phyloP scores from a whole-genome alignment of 139 green algal genomes.

The Mesostigma viride region DNA sequence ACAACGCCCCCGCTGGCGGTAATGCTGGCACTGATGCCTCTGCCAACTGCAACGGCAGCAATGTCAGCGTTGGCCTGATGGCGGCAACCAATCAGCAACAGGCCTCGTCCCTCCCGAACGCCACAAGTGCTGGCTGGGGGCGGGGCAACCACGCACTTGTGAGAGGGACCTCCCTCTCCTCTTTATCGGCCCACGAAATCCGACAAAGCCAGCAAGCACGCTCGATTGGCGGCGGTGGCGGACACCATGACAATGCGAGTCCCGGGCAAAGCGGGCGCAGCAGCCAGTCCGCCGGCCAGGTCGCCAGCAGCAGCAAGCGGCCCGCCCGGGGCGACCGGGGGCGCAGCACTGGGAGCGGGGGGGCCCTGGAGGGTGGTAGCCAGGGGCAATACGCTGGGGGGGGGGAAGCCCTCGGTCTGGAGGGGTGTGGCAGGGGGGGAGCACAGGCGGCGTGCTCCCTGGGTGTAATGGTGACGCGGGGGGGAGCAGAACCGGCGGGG shows the following conservation, averaged over 20 bases:
- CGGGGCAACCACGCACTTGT: too few relatives aligned
- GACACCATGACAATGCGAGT: neutral
- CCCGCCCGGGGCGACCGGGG: constrained; percentile 11
- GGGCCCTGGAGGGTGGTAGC: neutral
- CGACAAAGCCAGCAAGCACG: neutral
- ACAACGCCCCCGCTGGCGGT: too few relatives aligned
- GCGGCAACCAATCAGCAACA: too few relatives aligned
- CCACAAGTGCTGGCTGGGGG: too few relatives aligned
- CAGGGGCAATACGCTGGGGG: neutral
- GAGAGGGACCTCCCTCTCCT: too few relatives aligned
- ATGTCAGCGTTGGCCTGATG: too few relatives aligned
- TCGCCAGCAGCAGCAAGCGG: neutral
- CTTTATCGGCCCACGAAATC: too few relatives aligned
- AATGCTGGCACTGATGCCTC: too few relatives aligned
- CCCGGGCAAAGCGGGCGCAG: constrained; percentile 2
- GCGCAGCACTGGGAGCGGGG: neutral
- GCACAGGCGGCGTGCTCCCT: neutral
- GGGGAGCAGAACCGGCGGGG: too few relatives aligned
- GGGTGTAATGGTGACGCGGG: neutral
- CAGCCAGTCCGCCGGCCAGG: neutral
- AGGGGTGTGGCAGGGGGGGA: neutral
- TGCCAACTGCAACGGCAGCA: too few relatives aligned
- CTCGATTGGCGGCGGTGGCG: neutral
- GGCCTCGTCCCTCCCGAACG: too few relatives aligned
- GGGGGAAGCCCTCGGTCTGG: neutral